A percentile compares a stretch with the other conserved stretches of the same genome.
phyloP scores from a whole-genome alignment of 768 basidiomycete species.

The Galerina sulciceps region DNA sequence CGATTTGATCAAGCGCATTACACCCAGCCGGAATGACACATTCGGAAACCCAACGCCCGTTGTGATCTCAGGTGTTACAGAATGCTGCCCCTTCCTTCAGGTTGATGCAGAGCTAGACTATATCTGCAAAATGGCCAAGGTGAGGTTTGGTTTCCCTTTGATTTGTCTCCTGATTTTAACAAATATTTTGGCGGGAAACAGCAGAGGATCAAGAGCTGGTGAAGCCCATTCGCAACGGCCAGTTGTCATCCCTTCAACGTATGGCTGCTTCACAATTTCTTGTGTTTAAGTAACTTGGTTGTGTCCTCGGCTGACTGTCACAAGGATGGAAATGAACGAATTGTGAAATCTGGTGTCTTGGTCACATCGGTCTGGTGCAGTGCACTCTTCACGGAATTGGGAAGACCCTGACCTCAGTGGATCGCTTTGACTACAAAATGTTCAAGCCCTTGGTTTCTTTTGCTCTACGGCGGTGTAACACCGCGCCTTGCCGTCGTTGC shows the following conservation, averaged over 20 bases:
- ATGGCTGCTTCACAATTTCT: neutral
- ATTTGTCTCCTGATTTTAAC: neutral
- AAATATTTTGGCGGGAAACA: neutral
- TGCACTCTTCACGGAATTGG: too few relatives aligned
- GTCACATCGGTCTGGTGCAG: too few relatives aligned
- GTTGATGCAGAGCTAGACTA: constrained; percentile 34
- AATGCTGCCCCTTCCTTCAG: constrained; percentile 32
- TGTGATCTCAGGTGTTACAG: constrained; percentile 23
- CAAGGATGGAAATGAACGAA: constrained; percentile 36
- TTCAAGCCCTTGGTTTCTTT: too few relatives aligned
- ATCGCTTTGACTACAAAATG: too few relatives aligned
- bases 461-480: too few relatives aligned
- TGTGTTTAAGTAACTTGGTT: too few relatives aligned
- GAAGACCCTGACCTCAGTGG: too few relatives aligned
- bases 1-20: constrained; percentile 22
- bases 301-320: neutral
- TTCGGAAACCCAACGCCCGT: constrained; percentile 27
- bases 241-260: constrained; percentile 38
- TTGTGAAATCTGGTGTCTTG: too few relatives aligned
- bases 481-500: too few relatives aligned
- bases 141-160: neutral
- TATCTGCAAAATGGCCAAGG: constrained; percentile 33
- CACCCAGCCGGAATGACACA: constrained; percentile 29
- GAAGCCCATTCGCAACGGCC: constrained; percentile 33
- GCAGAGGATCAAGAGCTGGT: constrained; percentile 29